Evolutionary conservation across 306 rosid species (phyloP).

Genomic region (Medicago ruthenica): DNA sequence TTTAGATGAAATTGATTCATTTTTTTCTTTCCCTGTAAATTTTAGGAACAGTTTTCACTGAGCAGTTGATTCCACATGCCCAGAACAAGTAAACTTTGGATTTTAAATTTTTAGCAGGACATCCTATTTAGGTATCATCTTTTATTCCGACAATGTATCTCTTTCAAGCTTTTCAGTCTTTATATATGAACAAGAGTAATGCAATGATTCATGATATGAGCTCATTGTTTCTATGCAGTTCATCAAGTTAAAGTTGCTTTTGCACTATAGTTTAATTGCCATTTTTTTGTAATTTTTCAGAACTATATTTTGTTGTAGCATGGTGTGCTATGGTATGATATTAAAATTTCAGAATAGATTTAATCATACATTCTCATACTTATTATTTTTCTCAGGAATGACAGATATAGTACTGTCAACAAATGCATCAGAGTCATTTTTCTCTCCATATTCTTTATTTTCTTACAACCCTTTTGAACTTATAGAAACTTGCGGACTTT

Average conservation of each 20-base stretch:
- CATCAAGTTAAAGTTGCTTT: background rate
- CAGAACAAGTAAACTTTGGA: slow-evolving; percentile 1
- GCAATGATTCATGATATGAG: slow-evolving; percentile 18
- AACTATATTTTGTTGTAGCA: background rate
- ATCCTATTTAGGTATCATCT: slow-evolving; percentile 20
- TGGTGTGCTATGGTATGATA: background rate
- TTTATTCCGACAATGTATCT: background rate
- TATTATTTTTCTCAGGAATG: slow-evolving; percentile 20
- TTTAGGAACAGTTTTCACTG: slow-evolving; percentile 8
- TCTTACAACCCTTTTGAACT: slow-evolving; percentile 1
- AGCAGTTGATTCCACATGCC: background rate
- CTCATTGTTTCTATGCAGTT: background rate
- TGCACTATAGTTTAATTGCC: background rate
- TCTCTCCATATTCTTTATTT: background rate
- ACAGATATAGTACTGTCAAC: background rate
- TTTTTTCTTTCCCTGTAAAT: background rate
- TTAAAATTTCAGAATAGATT: slow-evolving; percentile 14
- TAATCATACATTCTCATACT: background rate
- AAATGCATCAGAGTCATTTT: background rate
- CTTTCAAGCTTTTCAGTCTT: background rate
- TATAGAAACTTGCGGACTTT: background rate
- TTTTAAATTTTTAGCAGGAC: slow-evolving; percentile 13
- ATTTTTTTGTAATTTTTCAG: background rate
- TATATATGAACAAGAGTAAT: slow-evolving; percentile 3
- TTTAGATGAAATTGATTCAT: background rate